Conservation (phyloP, 768 basidiomycete genomes). For the Jaapia argillacea region DNA sequence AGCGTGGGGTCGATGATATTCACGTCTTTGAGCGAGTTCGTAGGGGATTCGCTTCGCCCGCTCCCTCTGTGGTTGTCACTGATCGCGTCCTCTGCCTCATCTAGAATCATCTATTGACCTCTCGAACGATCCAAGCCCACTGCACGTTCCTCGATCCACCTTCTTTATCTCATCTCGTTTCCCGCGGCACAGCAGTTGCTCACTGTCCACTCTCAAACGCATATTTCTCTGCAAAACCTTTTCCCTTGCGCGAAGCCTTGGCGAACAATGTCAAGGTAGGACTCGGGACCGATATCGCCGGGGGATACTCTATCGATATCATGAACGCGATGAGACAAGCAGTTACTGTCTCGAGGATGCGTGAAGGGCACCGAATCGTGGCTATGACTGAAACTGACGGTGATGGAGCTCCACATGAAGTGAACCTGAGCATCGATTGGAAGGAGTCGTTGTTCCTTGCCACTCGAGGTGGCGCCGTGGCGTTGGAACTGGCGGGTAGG, state of each 20-base stretch:
- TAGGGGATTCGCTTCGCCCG: conserved; percentile 1
- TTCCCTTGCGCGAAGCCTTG: conserved; percentile 65
- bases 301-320: conserved; percentile 74
- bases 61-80: background rate
- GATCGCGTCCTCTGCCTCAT: background rate
- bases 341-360: conserved; percentile 59
- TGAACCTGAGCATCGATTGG: conserved; percentile 59
- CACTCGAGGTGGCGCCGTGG: conserved; percentile 67
- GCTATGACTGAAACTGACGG: conserved; percentile 2
- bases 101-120: conserved; percentile 51
- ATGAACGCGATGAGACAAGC: conserved; percentile 76
- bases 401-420: conserved; percentile 3
- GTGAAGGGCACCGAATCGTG: conserved; percentile 40
- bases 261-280: conserved; percentile 57
- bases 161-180: conserved; percentile 40
- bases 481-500: conserved; percentile 46
- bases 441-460: conserved; percentile 74
- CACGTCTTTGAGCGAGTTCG: conserved; percentile 64
- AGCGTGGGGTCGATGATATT: conserved; percentile 57
- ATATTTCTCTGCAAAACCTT: conserved; percentile 72
- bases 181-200: conserved; percentile 52
- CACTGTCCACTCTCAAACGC: conserved; percentile 87
- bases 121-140: conserved; percentile 73
- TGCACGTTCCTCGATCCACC: conserved; percentile 67
- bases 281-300: conserved; percentile 79